Conservation (phyloP, 2,329 filamentous ascomycete species). For the Fusarium verrucosum region DNA sequence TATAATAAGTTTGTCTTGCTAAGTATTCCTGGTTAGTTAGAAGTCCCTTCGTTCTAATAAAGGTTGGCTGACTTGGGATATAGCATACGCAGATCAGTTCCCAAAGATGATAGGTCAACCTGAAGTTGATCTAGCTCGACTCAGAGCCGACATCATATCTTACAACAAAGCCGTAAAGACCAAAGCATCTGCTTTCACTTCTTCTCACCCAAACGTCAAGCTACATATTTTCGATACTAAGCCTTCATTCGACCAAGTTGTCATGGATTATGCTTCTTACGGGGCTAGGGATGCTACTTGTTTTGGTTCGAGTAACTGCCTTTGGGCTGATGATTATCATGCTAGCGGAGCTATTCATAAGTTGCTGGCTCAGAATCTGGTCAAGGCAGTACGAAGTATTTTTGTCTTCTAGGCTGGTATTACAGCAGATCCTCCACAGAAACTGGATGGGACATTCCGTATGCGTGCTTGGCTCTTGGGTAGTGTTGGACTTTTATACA, state of each 20-base stretch:
- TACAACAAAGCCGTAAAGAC: conserved; percentile 24
- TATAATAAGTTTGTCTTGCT: conserved; percentile 24
- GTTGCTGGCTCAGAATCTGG: conserved; percentile 21
- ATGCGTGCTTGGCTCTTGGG: too few relatives aligned
- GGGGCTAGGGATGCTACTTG: conserved; percentile 32
- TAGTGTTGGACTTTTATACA: too few relatives aligned
- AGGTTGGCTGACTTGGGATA: background rate
- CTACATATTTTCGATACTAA: conserved; percentile 27
- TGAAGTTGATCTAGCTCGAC: conserved; percentile 7
- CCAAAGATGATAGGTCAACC: conserved; percentile 26
- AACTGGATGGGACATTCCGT: too few relatives aligned
- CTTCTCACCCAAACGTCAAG: conserved; percentile 11
- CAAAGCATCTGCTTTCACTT: conserved; percentile 11
- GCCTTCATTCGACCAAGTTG: conserved; percentile 18
- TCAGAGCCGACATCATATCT: conserved; percentile 16
- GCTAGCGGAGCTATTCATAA: conserved; percentile 34
- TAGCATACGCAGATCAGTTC: conserved; percentile 28
- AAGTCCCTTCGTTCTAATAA: accelerated
- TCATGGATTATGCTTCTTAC: conserved; percentile 12
- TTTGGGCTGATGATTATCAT: conserved; percentile 36
- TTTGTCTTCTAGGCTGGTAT: background rate
- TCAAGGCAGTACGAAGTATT: background rate
- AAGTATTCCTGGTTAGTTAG: conserved; percentile 14
- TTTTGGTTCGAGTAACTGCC: conserved; percentile 21
- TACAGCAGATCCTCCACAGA: accelerated